Percentiles rank a stretch among this genome's conserved stretches.
These are phyloP conservation scores for Xylaria sp. DNA, from an alignment of 2,329 filamentous ascomycete genomes.

Conservation along the genomic window DNA sequence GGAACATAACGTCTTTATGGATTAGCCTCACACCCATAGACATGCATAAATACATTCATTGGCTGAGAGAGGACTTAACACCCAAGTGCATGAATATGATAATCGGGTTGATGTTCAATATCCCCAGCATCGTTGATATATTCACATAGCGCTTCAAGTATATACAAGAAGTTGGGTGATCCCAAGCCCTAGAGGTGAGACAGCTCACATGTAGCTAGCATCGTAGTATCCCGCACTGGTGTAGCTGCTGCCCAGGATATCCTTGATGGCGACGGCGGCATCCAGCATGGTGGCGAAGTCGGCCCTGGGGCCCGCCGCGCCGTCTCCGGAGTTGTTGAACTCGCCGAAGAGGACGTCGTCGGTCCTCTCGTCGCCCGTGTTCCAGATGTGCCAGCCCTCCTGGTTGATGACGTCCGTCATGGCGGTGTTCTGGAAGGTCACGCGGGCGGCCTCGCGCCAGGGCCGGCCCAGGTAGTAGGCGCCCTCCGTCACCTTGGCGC, in stretches of 20 bases:
- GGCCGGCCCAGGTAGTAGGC: slow-evolving; percentile 52
- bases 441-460: slow-evolving; percentile 49
- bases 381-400: slow-evolving; percentile 62
- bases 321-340: slow-evolving; percentile 60
- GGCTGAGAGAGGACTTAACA: too few relatives aligned
- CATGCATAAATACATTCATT: too few relatives aligned
- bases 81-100: too few relatives aligned
- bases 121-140: not conserved
- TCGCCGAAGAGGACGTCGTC: slow-evolving; percentile 59
- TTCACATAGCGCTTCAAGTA: not conserved
- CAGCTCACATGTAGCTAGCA: slow-evolving; percentile 17
- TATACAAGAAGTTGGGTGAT: not conserved
- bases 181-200: not conserved
- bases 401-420: slow-evolving; percentile 60
- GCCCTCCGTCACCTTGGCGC: slow-evolving; percentile 40
- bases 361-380: slow-evolving; percentile 47
- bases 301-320: slow-evolving; percentile 56
- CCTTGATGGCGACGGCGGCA: slow-evolving; percentile 37
- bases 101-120: too few relatives aligned
- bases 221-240: slow-evolving; percentile 24
- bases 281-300: slow-evolving; percentile 43
- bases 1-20: too few relatives aligned
- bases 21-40: too few relatives aligned
- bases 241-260: slow-evolving; percentile 27
- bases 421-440: slow-evolving; percentile 50